Conservation (phyloP, 2,329 filamentous ascomycete species). For the Phaeosphaeriaceae sp. region DNA sequence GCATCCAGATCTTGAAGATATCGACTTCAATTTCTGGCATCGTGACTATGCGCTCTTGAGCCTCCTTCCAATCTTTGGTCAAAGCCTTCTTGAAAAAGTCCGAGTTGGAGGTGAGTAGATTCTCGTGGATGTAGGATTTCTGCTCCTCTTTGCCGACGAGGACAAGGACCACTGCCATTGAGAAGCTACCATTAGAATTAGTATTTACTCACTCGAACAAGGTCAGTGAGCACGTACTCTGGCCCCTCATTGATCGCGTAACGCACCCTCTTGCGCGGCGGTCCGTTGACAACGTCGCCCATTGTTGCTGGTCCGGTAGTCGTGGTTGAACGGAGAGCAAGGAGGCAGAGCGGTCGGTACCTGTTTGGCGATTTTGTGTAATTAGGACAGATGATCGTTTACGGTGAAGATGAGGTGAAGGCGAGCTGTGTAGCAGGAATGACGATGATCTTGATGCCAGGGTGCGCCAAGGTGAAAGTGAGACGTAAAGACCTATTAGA, state of each 20-base stretch:
- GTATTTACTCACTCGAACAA: too few species aligned
- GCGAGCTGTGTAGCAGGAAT: too few species aligned
- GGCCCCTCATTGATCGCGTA: background rate
- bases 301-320: background rate
- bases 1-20: conserved; percentile 7
- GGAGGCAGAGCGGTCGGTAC: too few species aligned
- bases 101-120: conserved; percentile 3
- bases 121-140: conserved; percentile 5
- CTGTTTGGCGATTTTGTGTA: too few species aligned
- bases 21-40: background rate
- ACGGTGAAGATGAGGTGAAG: too few species aligned
- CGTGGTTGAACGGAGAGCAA: background rate
- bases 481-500: too few species aligned
- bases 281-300: background rate
- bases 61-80: conserved; percentile 8
- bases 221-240: background rate
- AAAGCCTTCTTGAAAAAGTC: conserved; percentile 8
- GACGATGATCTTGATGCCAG: too few species aligned
- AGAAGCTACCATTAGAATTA: too few species aligned
- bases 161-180: too few species aligned
- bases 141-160: background rate
- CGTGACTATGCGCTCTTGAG: background rate
- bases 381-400: too few species aligned
- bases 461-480: too few species aligned
- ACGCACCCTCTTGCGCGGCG: conserved; percentile 5